Percentiles rank a stretch among this genome's conserved stretches.
Conservation (phyloP, 495 filamentous ascomycete species). For the Clavariopsis aquatica region DNA sequence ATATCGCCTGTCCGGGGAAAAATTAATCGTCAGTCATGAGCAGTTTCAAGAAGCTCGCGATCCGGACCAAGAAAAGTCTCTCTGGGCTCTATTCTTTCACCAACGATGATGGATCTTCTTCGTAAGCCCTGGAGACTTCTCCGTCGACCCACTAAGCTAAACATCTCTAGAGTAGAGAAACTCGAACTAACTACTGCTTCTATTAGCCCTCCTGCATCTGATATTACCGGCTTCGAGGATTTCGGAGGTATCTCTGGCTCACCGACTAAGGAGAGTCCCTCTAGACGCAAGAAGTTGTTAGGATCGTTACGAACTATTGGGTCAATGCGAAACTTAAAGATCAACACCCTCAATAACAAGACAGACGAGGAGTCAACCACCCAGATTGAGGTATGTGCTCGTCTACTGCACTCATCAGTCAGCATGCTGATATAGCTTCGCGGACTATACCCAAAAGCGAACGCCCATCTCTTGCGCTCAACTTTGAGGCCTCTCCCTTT, state of each 20-base stretch:
- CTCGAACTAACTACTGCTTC: background rate
- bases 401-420: background rate
- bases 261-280: slow-evolving; percentile 13
- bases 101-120: slow-evolving; percentile 1
- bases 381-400: background rate
- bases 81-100: slow-evolving; percentile 24
- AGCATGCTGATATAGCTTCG: too few species aligned
- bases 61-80: slow-evolving; percentile 32
- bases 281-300: slow-evolving; percentile 11
- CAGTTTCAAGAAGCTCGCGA: slow-evolving; percentile 17
- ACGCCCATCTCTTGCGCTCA: slow-evolving; percentile 20
- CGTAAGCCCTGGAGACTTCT: slow-evolving; percentile 4
- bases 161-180: background rate
- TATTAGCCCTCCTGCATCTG: background rate
- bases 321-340: slow-evolving; percentile 3
- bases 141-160: background rate
- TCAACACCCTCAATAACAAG: slow-evolving; percentile 3
- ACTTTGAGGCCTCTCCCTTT: slow-evolving; percentile 20
- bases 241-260: background rate
- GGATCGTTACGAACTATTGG: slow-evolving; percentile 18
- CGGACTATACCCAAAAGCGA: too few species aligned
- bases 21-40: slow-evolving; percentile 18
- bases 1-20: background rate
- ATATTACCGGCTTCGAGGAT: slow-evolving; percentile 1
- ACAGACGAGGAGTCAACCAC: background rate